Base-by-base conservation (phyloP, 2,329 filamentous ascomycete species). In the Aspergillus terreus region DNA sequence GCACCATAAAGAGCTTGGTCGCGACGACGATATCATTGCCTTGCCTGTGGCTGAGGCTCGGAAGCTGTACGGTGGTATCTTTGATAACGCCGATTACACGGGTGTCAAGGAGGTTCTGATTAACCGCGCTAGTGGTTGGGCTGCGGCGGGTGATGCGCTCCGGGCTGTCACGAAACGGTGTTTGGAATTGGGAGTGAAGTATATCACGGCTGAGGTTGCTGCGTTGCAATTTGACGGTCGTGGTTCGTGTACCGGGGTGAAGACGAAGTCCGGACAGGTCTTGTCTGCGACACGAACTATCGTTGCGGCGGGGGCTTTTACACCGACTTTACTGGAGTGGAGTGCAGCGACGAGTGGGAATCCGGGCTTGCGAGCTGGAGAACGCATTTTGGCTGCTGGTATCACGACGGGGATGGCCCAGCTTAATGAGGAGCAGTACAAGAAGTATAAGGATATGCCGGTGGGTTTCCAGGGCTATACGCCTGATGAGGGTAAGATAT, bases 111-210 rank as follows among this genome's bases (percentile, higher is more conserved):
- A 83, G 58, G 81, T 64, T 4, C 53, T 85, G 2, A 69, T 85
- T 42, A 86, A 86, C 71, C 78, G 75, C 53, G 78, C 75, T 30
- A 82, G 80, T 63, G 83, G 83, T 1, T 86, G 82, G 81, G 82
- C 77, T 6, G 81, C 81, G n/a, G 83, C 84, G 2, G 81, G 80
- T 2, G 81, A 84, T 57, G 76, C 77, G 27, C 63, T 86, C 53
- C 66, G 73, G 46, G 79, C 78, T 1, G 74, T 85, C 7, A 85
- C 81, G 1, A 74, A 76, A 32, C 72, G 72, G 51, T 74, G 74
- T 14, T 58, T 85, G 4, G 72, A 77, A 44, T 64, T 82, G 6
- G 83, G 84, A 1, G 83, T 85, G 54, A 77, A 78, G 62, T 86
- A 85, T 51, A 73, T 82, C 9, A 73, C 72, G 0, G 80, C 76